Base-by-base conservation (phyloP, 1,284 basidiomycete species). In the Paramarasmius palmivorus region DNA sequence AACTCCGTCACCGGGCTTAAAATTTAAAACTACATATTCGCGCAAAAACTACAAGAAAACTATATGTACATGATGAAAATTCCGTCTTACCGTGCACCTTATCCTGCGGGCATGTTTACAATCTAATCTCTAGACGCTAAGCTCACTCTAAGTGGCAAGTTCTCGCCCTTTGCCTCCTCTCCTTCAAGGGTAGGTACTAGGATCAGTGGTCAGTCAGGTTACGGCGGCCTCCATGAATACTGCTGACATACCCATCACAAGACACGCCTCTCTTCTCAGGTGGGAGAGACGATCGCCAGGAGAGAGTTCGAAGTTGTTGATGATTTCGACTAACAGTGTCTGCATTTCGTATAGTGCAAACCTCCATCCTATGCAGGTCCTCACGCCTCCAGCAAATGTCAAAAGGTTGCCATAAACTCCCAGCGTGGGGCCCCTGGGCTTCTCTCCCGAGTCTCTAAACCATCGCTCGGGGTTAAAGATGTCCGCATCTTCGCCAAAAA, bases 361-460 rank as follows among this genome's bases (percentile, higher is more conserved):
- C 42, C 73, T 65, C 75, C 76, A 79, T 19, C 77, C 77, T 54
- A 81, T 76, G 63, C 80, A 82, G 1, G 73, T 68, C 34, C 78
- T 68, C 10, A 78, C 71, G n/a, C 79, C 79, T 19, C 75, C 76
- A 10, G 76, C 69, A 57, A 80, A 79, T 8, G 77, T 75, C 46
- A 79, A 80, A 75, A 81, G 56, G 63, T 81, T 81, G 3, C 74
- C 75, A 61, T 78, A 80, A 3, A 83, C 76, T 9, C 81, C 79
- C 8, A 81, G 59, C 4, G 68, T 72, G 5, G 73, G 72, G 14
- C 72, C 71, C 56, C 72, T 74, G n/a, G n/a, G n/a, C 62, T 72
- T 73, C 55, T 75, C 72, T 17, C 66, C 63, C 9, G 66, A 59
- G 12, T 69, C 65, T 38, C 70, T 69, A n/a, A 83, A 61, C 77